Base-by-base conservation (phyloP, 1,284 basidiomycete species). In the Rhodotorula sp. region DNA sequence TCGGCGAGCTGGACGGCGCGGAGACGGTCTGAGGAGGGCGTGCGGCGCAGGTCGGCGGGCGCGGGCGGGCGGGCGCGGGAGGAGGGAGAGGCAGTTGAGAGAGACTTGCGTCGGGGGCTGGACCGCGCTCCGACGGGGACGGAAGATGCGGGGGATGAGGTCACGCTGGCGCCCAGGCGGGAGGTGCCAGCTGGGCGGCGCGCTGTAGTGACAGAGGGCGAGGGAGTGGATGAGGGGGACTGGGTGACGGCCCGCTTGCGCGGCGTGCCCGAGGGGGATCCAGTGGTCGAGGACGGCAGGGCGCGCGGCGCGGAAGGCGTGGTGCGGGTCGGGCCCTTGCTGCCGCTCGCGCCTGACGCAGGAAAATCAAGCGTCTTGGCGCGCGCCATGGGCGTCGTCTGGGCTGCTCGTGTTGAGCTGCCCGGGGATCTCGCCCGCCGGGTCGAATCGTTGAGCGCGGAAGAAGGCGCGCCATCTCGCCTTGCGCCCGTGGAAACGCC, bases 171-270 rank as follows among this genome's bases (percentile, higher is more conserved):
- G 52, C 7, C 52, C 17, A 25, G 23, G 3, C 52, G 9, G 52
- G 9, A 25, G 23, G 5, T 10, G 52, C 8, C 23, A 17, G 50
- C n/a, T 16, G 3, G 61, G 41, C 46, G 53, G 27, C 41, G 21
- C n/a, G 63, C 12, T 27, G 53, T 9, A 7, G 41, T 2, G 55
- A 3, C 14, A 19, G 54, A 17, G 27, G 63, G 27, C 9, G 56
- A 46, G 41, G 53, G 23, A 3, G 62, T 34, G 19, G n/a, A 5
- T 23, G 23, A 9, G n/a, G 61, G 48, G 21, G 61, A 53, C n/a
- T 64, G 62, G 16, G 63, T 64, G 13, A 25, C 45, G 48, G 64
- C 64, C 17, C 64, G 64, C 16, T 27, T 42, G 9, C 64, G 64
- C 7, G 21, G 34, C 25, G n/a, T 23, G 12, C 45, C 17, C 2